phyloP scores from a whole-genome alignment of 208 protist species.

The Trypanosoma melophagium region DNA sequence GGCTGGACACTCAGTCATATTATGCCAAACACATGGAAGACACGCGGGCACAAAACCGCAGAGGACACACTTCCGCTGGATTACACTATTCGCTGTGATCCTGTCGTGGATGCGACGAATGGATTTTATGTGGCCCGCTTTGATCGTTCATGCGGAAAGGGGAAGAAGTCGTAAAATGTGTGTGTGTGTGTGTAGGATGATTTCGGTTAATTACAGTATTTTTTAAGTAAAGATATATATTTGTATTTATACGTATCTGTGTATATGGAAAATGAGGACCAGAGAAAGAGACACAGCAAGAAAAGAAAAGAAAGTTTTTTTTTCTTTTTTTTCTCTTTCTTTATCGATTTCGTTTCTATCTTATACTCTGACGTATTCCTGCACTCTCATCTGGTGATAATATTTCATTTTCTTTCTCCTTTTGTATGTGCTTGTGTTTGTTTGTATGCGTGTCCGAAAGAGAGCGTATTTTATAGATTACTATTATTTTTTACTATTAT shows the following conservation, averaged over 20 bases:
- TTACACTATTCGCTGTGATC: constrained; percentile 86
- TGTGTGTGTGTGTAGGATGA: no score
- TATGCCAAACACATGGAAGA: constrained; percentile 67
- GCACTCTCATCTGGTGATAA: no score
- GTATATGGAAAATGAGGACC: neutral
- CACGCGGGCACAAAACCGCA: constrained; percentile 36
- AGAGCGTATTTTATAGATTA: neutral
- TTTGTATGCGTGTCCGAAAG: neutral
- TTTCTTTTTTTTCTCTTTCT: constrained; percentile 6
- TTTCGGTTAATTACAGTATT: no score
- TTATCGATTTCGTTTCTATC: no score
- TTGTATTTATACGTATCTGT: neutral
- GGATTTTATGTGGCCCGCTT: constrained; percentile 89
- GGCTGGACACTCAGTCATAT: constrained; percentile 85
- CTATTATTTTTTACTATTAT: neutral
- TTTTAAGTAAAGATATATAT: neutral
- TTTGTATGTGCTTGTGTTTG: no score
- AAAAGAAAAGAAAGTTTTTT: neutral
- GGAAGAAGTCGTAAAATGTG: no score
- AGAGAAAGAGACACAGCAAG: neutral
- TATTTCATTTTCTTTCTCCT: no score
- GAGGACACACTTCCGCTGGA: constrained; percentile 53
- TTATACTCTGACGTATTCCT: no score
- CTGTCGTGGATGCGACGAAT: constrained; percentile 66
- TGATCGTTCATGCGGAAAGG: constrained; percentile 39